Conservation (phyloP, 2,329 filamentous ascomycete genomes). For the Pseudodiploospora longispora region DNA sequence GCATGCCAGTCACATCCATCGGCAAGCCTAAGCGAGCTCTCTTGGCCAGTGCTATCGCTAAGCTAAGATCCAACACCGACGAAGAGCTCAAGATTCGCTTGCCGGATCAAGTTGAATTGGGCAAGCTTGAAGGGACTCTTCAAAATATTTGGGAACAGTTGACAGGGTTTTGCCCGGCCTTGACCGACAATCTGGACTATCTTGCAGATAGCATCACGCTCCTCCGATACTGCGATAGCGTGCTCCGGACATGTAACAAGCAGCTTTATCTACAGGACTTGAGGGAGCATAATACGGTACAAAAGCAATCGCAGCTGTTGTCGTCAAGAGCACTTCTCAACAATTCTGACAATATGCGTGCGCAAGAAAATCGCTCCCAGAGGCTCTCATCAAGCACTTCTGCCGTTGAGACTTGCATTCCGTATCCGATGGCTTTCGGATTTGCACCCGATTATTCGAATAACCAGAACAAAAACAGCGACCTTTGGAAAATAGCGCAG, state of each 20-base stretch:
- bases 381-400: no score
- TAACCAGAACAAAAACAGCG: background rate
- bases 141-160: slow-evolving; percentile 22
- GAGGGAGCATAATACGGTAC: slow-evolving; percentile 20
- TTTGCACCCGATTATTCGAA: no score
- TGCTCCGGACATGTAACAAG: slow-evolving; percentile 17
- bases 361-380: no score
- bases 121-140: slow-evolving; percentile 13
- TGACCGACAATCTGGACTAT: slow-evolving; percentile 18
- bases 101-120: background rate
- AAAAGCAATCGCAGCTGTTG: slow-evolving; percentile 22
- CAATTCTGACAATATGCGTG: no score
- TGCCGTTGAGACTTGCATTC: no score
- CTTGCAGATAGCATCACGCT: slow-evolving; percentile 30
- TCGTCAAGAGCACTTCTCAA: no score
- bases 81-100: background rate
- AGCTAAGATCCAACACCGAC: slow-evolving; percentile 2
- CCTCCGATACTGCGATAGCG: slow-evolving; percentile 27
- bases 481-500: slow-evolving; percentile 7
- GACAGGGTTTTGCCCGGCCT: slow-evolving; percentile 17
- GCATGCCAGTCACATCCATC: slow-evolving; percentile 32
- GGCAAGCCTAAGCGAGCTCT: slow-evolving; percentile 37
- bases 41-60: slow-evolving; percentile 18
- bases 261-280: slow-evolving; percentile 29
- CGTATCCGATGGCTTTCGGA: no score